Percentiles rank a stretch among this genome's conserved stretches.
Evolutionary conservation across 129 eudicot species (phyloP).

Genomic region (Saposhnikovia divaricata): DNA sequence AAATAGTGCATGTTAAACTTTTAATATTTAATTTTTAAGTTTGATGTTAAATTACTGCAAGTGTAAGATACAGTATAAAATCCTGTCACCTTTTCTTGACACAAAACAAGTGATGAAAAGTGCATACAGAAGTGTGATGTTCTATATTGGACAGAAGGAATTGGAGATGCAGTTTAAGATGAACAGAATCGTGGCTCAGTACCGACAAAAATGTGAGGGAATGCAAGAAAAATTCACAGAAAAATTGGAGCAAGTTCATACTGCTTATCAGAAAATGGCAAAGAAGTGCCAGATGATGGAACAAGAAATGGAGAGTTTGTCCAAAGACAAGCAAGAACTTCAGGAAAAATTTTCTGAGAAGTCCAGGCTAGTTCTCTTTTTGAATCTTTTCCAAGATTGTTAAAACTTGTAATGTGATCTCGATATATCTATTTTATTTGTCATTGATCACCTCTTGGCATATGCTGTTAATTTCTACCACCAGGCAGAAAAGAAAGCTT

Average conservation of each 20-base stretch:
- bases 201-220: constrained; percentile 68
- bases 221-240: constrained; percentile 84
- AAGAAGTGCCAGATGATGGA: constrained; percentile 96
- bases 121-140: constrained; percentile 81
- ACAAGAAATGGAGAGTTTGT: constrained; percentile 69
- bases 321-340: constrained; percentile 87
- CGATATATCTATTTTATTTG: background rate
- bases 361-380: constrained; percentile 48
- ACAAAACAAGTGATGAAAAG: constrained; percentile 62
- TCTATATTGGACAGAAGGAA: constrained; percentile 86
- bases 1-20: background rate
- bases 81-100: constrained; percentile 33
- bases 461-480: constrained; percentile 14
- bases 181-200: constrained; percentile 75
- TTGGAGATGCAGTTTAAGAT: constrained; percentile 89
- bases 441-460: constrained; percentile 1
- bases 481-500: constrained; percentile 86
- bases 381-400: background rate
- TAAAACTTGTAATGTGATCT: constrained; percentile 1
- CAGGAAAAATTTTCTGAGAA: constrained; percentile 90
- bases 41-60: background rate
- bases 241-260: constrained; percentile 82
- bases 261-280: constrained; percentile 87
- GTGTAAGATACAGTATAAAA: background rate
- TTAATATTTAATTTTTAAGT: background rate